phyloP scores from a whole-genome alignment of 2,329 filamentous ascomycete genomes.

The Drechslerella coelobrocha region DNA sequence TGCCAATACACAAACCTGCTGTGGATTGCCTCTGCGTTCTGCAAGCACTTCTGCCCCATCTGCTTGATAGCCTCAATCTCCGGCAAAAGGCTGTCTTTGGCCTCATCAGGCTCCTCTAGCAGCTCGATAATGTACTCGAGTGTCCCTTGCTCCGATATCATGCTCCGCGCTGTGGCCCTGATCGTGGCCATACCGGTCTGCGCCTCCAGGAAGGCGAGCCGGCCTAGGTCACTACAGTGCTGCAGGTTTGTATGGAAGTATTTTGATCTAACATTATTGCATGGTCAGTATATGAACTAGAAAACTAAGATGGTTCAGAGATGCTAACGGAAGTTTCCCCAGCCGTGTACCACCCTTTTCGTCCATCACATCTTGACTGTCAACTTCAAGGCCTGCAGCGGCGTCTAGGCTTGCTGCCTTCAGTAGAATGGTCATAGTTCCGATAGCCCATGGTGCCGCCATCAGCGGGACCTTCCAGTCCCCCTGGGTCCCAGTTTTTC shows the following conservation, averaged over 20 bases:
- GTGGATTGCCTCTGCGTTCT: not conserved
- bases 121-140: constrained; percentile 1
- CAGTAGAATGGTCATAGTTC: constrained; percentile 2
- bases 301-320: not conserved
- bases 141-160: not conserved
- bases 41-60: not conserved
- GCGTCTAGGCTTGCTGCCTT: constrained; percentile 5
- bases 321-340: constrained; percentile 5
- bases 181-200: not conserved
- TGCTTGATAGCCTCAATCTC: not conserved
- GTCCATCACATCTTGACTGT: not conserved
- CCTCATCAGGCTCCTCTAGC: constrained; percentile 5
- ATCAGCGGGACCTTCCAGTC: not conserved
- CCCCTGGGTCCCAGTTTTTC: not conserved
- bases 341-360: not conserved
- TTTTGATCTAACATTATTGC: not conserved
- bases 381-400: constrained; percentile 2
- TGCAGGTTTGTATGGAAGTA: constrained; percentile 8
- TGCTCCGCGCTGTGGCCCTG: not conserved
- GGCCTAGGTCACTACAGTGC: constrained; percentile 4
- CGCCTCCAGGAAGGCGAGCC: constrained; percentile 1
- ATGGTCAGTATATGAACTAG: not conserved
- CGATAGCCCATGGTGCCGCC: constrained; percentile 4
- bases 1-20: not conserved
- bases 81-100: not conserved